Conservation (phyloP, 176 grass and related monocot species). For the Alopecurus myosuroides region DNA sequence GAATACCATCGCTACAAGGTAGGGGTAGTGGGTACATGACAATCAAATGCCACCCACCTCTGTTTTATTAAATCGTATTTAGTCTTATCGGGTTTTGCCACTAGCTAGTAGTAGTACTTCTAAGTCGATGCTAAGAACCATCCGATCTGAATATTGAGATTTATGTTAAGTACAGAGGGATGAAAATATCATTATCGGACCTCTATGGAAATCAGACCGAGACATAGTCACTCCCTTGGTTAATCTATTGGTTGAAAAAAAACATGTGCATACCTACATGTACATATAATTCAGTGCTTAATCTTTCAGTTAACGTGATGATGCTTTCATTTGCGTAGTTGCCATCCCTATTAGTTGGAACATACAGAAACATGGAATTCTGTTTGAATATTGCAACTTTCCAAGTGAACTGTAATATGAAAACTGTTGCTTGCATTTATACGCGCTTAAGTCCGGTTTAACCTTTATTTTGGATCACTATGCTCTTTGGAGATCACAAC, state of each 20-base stretch:
- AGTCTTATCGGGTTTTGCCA: not conserved
- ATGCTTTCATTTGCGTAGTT: not conserved
- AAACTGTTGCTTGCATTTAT: not conserved
- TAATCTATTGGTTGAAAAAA: not conserved
- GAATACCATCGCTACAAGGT: slow-evolving; percentile 74
- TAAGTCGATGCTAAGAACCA: no score
- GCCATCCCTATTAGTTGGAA: not conserved
- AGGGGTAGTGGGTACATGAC: not conserved
- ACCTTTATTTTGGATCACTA: not conserved
- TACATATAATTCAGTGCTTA: not conserved
- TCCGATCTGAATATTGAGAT: no score
- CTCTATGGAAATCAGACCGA: not conserved
- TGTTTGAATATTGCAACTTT: not conserved
- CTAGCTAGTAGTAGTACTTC: no score
- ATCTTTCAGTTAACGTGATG: not conserved
- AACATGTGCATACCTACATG: not conserved
- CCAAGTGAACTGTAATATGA: not conserved
- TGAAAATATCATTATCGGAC: no score
- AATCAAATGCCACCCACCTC: not conserved
- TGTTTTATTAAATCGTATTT: not conserved
- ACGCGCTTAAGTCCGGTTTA: not conserved
- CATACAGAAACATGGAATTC: not conserved
- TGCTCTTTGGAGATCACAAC: not conserved
- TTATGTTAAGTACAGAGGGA: no score
- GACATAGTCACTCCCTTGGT: not conserved